Conservation (phyloP, 2,329 filamentous ascomycete species). For the Bipolaris oryzae region DNA sequence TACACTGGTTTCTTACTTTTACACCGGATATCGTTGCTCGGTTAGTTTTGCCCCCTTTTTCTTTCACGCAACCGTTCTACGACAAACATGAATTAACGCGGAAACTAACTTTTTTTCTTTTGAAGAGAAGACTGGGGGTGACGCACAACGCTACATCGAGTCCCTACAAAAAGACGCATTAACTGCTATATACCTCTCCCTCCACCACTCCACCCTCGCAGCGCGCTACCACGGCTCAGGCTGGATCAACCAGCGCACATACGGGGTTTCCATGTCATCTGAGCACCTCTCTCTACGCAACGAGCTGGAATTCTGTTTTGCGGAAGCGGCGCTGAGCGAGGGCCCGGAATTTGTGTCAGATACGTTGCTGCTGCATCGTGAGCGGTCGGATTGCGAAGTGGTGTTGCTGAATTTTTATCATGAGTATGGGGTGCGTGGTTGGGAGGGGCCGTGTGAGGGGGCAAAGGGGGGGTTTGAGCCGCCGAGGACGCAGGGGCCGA, state of each 20-base stretch:
- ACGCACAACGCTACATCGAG: conserved; percentile 30
- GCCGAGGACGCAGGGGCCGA: conserved; percentile 38
- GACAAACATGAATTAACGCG: conserved; percentile 3
- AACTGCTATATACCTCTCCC: conserved; percentile 34
- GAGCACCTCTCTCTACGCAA: conserved; percentile 37
- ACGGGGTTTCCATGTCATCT: conserved; percentile 38
- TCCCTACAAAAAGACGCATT: conserved; percentile 33
- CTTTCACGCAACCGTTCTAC: too few relatives aligned
- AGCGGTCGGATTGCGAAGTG: conserved; percentile 19
- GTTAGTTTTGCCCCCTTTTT: conserved; percentile 14
- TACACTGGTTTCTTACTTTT: conserved; percentile 38
- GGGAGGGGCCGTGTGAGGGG: conserved; percentile 30
- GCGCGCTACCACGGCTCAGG: conserved; percentile 42
- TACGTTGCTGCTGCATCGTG: conserved; percentile 24
- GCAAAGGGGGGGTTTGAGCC: conserved; percentile 31
- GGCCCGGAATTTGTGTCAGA: conserved; percentile 37
- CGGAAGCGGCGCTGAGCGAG: conserved; percentile 32
- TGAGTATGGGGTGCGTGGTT: conserved; percentile 34
- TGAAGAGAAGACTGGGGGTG: conserved; percentile 18
- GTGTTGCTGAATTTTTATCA: conserved; percentile 39
- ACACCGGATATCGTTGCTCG: conserved; percentile 26
- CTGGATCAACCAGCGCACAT: conserved; percentile 39
- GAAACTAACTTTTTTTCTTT: too few relatives aligned
- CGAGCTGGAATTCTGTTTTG: conserved; percentile 40
- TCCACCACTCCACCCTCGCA: conserved; percentile 36